Evolutionary conservation across 345 rosid species (phyloP), one percentile per base, ranked within the genome.

Genomic region (Gossypium raimondii): DNA sequence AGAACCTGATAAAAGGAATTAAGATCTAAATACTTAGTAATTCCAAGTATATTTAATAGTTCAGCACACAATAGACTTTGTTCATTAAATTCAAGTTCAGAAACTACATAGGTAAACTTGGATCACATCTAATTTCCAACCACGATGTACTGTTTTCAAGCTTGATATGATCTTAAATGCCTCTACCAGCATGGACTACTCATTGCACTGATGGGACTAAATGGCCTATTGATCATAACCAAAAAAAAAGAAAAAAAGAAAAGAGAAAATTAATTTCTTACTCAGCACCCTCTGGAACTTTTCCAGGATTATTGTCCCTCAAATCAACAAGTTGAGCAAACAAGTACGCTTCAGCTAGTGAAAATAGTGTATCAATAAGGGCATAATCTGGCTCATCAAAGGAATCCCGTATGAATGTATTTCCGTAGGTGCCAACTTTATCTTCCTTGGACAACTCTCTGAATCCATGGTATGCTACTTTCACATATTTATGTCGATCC

Each of bases 391-490:
- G 98, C 84, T 91, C 98, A 71, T 95, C 99, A 77, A 90, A 95
- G 66, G 99, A 81, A 83, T 95, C 96, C 43, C 92, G 91, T 81
- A 89, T 73, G 41, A 95, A 84, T 73, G 98, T 91, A 79, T 70
- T 91, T 53, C 99, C 99, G 53, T 95, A 95, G 47, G 89, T 81
- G 65, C 80, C 89, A 78, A 90, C 89, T 91, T 95, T 95, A 56
- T 90, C 96, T 84, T 95, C 97, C 87, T 95, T 95, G 22, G 93
- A 83, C 83, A 95, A 83, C 81, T 95, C 99, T 74, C 74, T 85
- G 81, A 95, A 91, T 75, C 99, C 99, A 85, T 95, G 99, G 81
- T 93, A 95, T 18, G 99, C 99, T 69, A 95, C 93, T 84, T 95
- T 93, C 69, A 93, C 99, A 76, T 95, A 95, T 79, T 95, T 95